Evolutionary conservation across 805 yeast species (phyloP).

Genomic region (Candida endomychidarum): DNA sequence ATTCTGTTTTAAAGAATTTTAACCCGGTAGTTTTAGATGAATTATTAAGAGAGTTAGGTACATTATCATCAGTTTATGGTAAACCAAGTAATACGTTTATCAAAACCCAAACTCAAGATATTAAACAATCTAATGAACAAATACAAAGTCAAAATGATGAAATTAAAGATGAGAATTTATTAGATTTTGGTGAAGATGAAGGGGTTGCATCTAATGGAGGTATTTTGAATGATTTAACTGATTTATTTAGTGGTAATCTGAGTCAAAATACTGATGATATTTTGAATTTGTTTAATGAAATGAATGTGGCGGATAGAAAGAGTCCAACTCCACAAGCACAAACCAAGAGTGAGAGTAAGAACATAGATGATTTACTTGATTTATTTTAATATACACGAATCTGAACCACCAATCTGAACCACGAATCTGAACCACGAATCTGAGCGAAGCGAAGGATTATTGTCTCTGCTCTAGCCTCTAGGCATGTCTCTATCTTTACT

Average conservation of each 20-base stretch:
- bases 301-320: constrained; percentile 11
- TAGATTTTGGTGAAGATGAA: constrained; percentile 70
- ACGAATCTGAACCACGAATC: no score
- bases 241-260: constrained; percentile 47
- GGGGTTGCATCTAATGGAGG: constrained; percentile 18
- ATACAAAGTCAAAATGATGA: constrained; percentile 40
- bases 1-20: constrained; percentile 69
- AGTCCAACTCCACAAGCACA: constrained; percentile 8
- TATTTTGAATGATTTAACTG: constrained; percentile 73
- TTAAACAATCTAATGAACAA: constrained; percentile 14
- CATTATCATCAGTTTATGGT: constrained; percentile 86
- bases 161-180: constrained; percentile 74
- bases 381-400: constrained; percentile 24
- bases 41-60: constrained; percentile 72
- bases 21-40: constrained; percentile 67
- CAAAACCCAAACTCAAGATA: constrained; percentile 36
- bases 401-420: no score
- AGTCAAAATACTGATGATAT: constrained; percentile 38
- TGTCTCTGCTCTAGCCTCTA: no score
- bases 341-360: constrained; percentile 9
- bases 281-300: constrained; percentile 42
- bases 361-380: constrained; percentile 37
- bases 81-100: constrained; percentile 72
- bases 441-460: no score
- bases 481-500: no score